Evolutionary conservation across 164 flowering plant species (phyloP), one percentile per base, ranked within the genome.

Genomic region (Piper betle): DNA sequence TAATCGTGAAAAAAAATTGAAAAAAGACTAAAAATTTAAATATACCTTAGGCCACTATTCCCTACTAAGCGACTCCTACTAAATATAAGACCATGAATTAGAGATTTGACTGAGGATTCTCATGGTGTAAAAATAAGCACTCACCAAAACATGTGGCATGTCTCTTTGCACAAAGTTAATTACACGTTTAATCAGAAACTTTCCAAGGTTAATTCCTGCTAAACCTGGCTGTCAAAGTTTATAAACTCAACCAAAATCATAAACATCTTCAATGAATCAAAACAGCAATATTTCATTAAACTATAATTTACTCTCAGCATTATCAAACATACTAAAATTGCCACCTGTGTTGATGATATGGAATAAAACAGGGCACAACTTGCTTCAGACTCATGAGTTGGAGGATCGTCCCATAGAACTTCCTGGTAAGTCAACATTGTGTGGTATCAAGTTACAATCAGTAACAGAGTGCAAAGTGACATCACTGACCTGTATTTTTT

Each of bases 131-230:
- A 13, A 38, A 15, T 6, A 20, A 63, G 41, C 58, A 79, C 97
- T 83, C 75, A 92, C 98, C 66, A 82, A 75, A 56, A 92, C 73
- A 69, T 77, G 82, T 20, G 96, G 91, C 96, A 92, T 92, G 52
- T 92, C 97, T 74, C 76, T 81, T 74, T 83, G 83, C 67, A 87
- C 83, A 55, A 86, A 67, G 20, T 83, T 83, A 52, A 91, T 79
- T 58, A 87, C 98, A 42, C 96, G 93, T 73, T 92, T 92, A 37
- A 92, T 87, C 19, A 89, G 88, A 75, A 92, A 92, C 79, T 87
- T 92, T 54, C 98, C 98, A 2, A 89, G 81, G 76, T 92, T 92
- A 75, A 92, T 81, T 72, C 96, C 97, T 39, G 85, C 76, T 74
- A 92, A 76, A 65, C 98, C 98, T 74, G 91, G 88, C 98, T 92